Evolutionary conservation across 2,329 filamentous ascomycete genomes (phyloP), one percentile per base, ranked within the genome.

Genomic region (Ceratocystis smalleyi): DNA sequence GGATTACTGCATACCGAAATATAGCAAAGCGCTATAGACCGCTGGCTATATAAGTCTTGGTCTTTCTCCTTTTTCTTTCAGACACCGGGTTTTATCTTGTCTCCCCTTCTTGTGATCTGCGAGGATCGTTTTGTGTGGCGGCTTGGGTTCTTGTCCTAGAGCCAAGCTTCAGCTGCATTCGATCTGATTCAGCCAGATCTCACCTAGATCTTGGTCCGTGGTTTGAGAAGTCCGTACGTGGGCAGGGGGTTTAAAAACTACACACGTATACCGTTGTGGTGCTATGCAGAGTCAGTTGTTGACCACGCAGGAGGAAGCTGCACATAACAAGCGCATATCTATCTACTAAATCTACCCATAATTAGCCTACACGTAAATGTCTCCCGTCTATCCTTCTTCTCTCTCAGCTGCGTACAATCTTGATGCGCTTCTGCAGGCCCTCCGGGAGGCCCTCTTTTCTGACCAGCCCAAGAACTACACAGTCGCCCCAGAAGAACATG

Each of bases 401-500:
- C 6, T n/a, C 24, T 74, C 69, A 89, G 69, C 84, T 85, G 57
- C 86, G 81, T 27, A 94, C 81, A 67, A 81, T 75, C 78, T 92
- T 95, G 67, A 95, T 71, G 71, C 79, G 81, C 61, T 75, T 72
- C 68, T 80, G 76, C 70, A 95, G 71, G n/a, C 78, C 78, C 68
- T 81, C 79, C 0, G 91, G 90, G 68, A 99, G 75, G 27, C 96
- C 90, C 69, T 91, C 86, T 67, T 79, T 74, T 72, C 81, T 83
- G 47, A 94, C 79, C 47, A 99, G 75, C 0, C 91, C 91, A 74
- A 95, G 74, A 64, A 80, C 77, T 64, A 97, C 77, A 62, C 90
- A 85, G 75, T 99, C 94, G 1, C 91, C 91, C 88, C 92, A 95
- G 76, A 99, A 94, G 75, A 96, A 94, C 76, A 94, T 79, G 0